A percentile compares a stretch with the other conserved stretches of the same genome.
These are phyloP conservation scores for Sarocladium strictum DNA, from an alignment of 2,329 filamentous ascomycete genomes.

Conservation along the genomic window DNA sequence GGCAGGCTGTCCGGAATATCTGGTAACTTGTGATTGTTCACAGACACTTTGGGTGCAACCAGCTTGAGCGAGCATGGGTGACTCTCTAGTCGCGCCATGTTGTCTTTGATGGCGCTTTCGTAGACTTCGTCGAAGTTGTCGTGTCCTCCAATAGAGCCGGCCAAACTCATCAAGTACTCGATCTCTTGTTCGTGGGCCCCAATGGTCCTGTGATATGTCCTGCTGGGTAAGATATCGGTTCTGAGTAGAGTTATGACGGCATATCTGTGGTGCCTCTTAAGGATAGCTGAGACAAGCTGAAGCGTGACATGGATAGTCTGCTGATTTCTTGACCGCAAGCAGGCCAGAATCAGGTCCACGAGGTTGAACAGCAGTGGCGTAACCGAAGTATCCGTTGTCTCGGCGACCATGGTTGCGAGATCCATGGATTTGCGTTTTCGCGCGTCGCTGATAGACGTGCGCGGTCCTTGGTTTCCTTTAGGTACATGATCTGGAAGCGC, in stretches of 20 bases:
- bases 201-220: conserved; percentile 55
- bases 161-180: conserved; percentile 63
- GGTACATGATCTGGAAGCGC: conserved; percentile 59
- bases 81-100: conserved; percentile 60
- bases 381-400: conserved; percentile 61
- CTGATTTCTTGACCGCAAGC: conserved; percentile 74
- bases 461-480: conserved; percentile 2
- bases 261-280: conserved; percentile 83
- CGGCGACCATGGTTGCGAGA: conserved; percentile 71
- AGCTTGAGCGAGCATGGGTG: conserved; percentile 67
- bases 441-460: conserved; percentile 56
- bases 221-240: conserved; percentile 52
- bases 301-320: conserved; percentile 89
- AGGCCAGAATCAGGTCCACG: conserved; percentile 83
- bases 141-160: conserved; percentile 61
- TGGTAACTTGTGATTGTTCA: conserved; percentile 51
- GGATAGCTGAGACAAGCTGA: conserved; percentile 77
- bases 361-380: conserved; percentile 90
- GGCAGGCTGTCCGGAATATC: conserved; percentile 50
- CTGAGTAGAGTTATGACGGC: conserved; percentile 71
- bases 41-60: conserved; percentile 55
- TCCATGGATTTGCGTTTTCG: conserved; percentile 87
- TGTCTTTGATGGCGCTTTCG: conserved; percentile 65
- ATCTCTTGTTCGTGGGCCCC: conserved; percentile 72
- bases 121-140: conserved; percentile 69